phyloP scores from a whole-genome alignment of 176 grass and related monocot species.

The Eleusine indica region DNA sequence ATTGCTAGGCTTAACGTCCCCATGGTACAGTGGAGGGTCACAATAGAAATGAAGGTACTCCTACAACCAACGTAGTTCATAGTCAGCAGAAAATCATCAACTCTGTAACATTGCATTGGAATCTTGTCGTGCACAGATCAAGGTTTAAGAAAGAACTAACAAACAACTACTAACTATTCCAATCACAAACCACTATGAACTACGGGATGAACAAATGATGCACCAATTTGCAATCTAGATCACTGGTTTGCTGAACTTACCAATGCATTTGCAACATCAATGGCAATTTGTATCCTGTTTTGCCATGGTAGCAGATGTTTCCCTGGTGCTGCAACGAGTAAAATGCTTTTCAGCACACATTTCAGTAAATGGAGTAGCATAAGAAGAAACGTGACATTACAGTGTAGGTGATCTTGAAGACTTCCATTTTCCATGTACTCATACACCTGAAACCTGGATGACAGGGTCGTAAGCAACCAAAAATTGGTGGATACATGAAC shows the following conservation, averaged over 20 bases:
- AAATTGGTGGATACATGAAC: slow-evolving; percentile 23
- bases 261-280: slow-evolving; percentile 95
- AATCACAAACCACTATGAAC: neutral
- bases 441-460: slow-evolving; percentile 80
- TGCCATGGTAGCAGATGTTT: slow-evolving; percentile 75
- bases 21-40: slow-evolving; percentile 82
- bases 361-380: slow-evolving; percentile 29
- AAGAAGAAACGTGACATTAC: slow-evolving; percentile 62
- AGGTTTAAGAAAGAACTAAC: slow-evolving; percentile 22
- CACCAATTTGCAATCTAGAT: neutral
- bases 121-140: neutral
- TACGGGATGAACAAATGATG: neutral
- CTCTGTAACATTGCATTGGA: neutral
- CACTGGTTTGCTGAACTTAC: slow-evolving; percentile 42
- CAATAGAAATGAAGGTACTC: slow-evolving; percentile 98
- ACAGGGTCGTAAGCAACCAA: slow-evolving; percentile 16
- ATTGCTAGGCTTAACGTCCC: slow-evolving; percentile 86
- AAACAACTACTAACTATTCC: neutral
- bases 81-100: neutral
- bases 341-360: slow-evolving; percentile 43
- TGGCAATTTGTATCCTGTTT: slow-evolving; percentile 87
- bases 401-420: slow-evolving; percentile 81
- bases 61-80: slow-evolving; percentile 48
- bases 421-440: slow-evolving; percentile 98
- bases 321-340: slow-evolving; percentile 58